Base-by-base conservation (phyloP, 768 basidiomycete species). In the Xanthoconium stramineum region DNA sequence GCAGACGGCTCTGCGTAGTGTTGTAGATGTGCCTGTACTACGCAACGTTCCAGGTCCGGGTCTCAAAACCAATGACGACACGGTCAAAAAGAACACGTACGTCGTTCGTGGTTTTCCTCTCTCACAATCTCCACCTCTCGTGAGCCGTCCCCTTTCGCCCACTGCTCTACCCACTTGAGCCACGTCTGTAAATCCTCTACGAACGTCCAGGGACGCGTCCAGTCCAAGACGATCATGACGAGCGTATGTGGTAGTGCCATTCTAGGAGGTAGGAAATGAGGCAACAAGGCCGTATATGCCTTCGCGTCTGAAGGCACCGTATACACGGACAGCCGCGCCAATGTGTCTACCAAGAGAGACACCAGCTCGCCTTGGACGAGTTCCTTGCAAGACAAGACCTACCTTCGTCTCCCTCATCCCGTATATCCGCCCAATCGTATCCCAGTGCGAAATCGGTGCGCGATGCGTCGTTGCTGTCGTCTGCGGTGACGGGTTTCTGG, bases 321-420 rank as follows among this genome's bases (percentile, higher is more conserved):
- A 70, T 91, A 95, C 47, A 98, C 83, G 13, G 94, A 96, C 38
- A 97, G 72, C 50, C 94, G 86, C 33, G 92, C 93, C 55, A 95
- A 78, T 45, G 86, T 90, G 73, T 98, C 95, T 96, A 62, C 24
- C 52, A 28, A 47, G 47, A 48, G 52, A 43, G 30, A 52, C 24
- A 2, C 24, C 24, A 30, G 42, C 37, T 20, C 50, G 52, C 40
- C 40, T 51, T 36, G 39, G 42, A 46, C 33, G 11, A 24, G 33
- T 0, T 33, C n/a, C 7, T 6, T 12, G 11, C 29, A 9, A 24
- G n/a, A 36, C 19, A 19, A 30, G 35, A 72, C 84, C 58, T 57
- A 88, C 95, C 95, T 84, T 97, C 94, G 66, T 97, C 95, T 5
- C 85, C 94, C 29, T 97, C 95, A 64, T 98, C 94, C 50, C 86